Evolutionary conservation across 2,329 filamentous ascomycete species (phyloP), one percentile per base, ranked within the genome.

Genomic region (Botrytis sinoallii): DNA sequence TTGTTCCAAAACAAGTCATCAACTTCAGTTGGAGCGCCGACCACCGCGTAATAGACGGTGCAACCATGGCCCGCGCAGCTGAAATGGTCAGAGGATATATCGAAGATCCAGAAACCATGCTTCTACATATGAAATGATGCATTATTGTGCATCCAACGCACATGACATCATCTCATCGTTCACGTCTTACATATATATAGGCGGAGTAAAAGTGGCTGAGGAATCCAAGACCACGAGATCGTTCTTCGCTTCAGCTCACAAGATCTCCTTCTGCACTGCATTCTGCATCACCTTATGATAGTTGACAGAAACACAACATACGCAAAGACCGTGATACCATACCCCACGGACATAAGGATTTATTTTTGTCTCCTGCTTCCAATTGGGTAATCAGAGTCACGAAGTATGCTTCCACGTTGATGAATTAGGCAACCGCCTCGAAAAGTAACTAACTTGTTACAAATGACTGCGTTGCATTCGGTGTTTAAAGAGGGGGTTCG

Each of bases 1-100:
- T 98, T 20, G 87, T 95, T 20, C 90, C 89, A 83, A 93, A 90
- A 82, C 91, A 97, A 80, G 88, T 97, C 75, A 91, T 92, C 81
- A 94, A 97, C 81, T 94, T 98, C 79, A 98, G 95, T 83, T 98
- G 95, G 95, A 95, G 93, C 82, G 95, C 95, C 9, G 95, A 98
- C 83, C 96, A 99, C 83, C 87, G 96, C 32, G 93, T 98, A 71
- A 90, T 98, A 65, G 96, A 99, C 83, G 96, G 96, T 2, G 95
- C 95, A 65, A 97, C 95, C 75, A 94, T 97, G 88, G 96, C 96
- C 32, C 88, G 95, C 77, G 95, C 95, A 82, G 94, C 94, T 20
- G 94, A 95, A 79, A 88, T 92, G 75, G 92, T 98, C 35, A 90
- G 90, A 78, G 86, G 86, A 70, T 89, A 93, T 78, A 88, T 98